Base-by-base conservation (phyloP, 2,329 filamentous ascomycete genomes). In the Didymellaceae sp. region DNA sequence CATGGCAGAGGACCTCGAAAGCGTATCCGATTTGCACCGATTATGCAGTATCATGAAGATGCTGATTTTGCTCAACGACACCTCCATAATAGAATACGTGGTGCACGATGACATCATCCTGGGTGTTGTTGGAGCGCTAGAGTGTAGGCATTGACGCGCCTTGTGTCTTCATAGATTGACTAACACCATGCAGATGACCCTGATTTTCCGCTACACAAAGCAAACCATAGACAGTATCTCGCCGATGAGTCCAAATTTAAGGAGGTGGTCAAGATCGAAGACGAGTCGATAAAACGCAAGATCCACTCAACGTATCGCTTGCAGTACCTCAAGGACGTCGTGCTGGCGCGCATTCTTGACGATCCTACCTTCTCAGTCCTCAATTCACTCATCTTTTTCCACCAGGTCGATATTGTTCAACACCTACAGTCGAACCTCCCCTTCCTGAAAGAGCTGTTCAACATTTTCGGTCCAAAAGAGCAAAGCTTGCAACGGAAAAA, bases 11-110 rank as follows among this genome's bases (percentile, higher is more conserved):
- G 90, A 96, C 65, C 82, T 96, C 52, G 91, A 99, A 74, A 92
- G 90, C 70, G 78, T 96, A 7, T 77, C 84, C 17, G 93, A 97
- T 68, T 78, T 99, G 53, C 94, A 97, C 73, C 86, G 89, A 38
- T 79, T 99, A 35, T 99, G 94, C 83, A 96, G 91, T 72, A 97
- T 99, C 71, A 94, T 97, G 90, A 99, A 99, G 80, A 89, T 88
- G 52, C 83, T 97, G 48, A 95, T 99, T 45, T 79, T 97, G 44
- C 84, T 97, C 57, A 99, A 97, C 76, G 94, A 99, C 71, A 96
- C 89, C 22, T 83, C 86, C 52, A 96, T 99, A 57, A 96, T 99
- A 66, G 94, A 99, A 74, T 87, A 91, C 62, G 89, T 93, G 11
- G 92, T 99, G 20, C 90, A 89, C 11, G 93, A 97, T 74, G 86